A percentile compares a stretch with the other conserved stretches of the same genome.
These are phyloP conservation scores for Malus asiatica DNA, from an alignment of 306 rosid species.

Conservation along the genomic window DNA sequence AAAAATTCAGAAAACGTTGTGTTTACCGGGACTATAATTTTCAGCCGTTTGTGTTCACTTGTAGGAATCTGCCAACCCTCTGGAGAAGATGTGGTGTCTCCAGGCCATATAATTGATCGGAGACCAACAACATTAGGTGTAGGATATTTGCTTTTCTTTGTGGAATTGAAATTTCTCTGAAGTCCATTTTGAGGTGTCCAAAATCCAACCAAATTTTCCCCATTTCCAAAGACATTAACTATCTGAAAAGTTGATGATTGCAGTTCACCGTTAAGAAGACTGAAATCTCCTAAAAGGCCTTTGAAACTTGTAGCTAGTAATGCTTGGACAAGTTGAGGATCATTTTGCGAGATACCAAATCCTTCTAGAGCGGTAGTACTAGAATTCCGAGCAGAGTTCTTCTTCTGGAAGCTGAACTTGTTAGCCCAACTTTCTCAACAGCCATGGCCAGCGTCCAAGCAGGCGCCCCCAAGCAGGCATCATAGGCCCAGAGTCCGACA, in stretches of 20 bases:
- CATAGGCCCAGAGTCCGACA: constrained; percentile 56
- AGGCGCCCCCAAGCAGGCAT: no score
- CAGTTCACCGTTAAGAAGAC: constrained; percentile 10
- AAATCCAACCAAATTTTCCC: constrained; percentile 31
- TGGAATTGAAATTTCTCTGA: not conserved
- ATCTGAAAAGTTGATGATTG: constrained; percentile 17
- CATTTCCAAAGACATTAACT: constrained; percentile 33
- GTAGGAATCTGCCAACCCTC: constrained; percentile 28
- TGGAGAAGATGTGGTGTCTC: constrained; percentile 15
- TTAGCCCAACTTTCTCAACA: constrained; percentile 26
- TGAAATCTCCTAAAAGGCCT: constrained; percentile 17
- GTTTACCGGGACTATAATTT: constrained; percentile 13
- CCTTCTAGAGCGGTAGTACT: constrained; percentile 22
- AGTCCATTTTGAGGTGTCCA: constrained; percentile 43
- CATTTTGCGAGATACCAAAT: constrained; percentile 26
- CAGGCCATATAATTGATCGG: constrained; percentile 28
- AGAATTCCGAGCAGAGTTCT: constrained; percentile 9
- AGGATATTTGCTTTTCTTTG: not conserved
- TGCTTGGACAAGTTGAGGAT: constrained; percentile 23
- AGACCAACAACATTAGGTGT: not conserved
- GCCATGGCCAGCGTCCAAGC: constrained; percentile 16
- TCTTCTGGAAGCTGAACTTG: not conserved
- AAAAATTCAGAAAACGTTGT: constrained; percentile 4
- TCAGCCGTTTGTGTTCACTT: not conserved
- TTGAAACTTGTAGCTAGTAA: constrained; percentile 4